Evolutionary conservation across 176 grass and related monocot species (phyloP).

Genomic region (Hordeum vulgare): MorexV3_pseudomolecules_assembly NC_058518.1:22385497-22385996

Average conservation of each 20-base stretch:
- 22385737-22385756: conserved; percentile 1
- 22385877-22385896: not conserved
- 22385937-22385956: not conserved
- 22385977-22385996: conserved; percentile 7
- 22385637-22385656: conserved; percentile 73
- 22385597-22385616: conserved; percentile 30
- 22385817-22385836: not conserved
- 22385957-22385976: not conserved
- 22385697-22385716: not conserved
- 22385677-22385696: conserved; percentile 10
- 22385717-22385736: not conserved
- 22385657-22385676: conserved; percentile 8
- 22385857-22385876: not conserved
- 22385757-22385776: not conserved
- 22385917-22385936: conserved; percentile 4
- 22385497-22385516: conserved; percentile 64
- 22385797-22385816: conserved; percentile 11
- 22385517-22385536: conserved; percentile 52
- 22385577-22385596: conserved; percentile 69
- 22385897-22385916: conserved; percentile 8
- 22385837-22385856: conserved; percentile 3
- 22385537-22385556: conserved; percentile 63
- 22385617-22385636: conserved; percentile 13
- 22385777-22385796: not conserved
- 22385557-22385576: conserved; percentile 44